Evolutionary conservation across 2,329 filamentous ascomycete genomes (phyloP).

Genomic region (Fusarium sp.): DNA sequence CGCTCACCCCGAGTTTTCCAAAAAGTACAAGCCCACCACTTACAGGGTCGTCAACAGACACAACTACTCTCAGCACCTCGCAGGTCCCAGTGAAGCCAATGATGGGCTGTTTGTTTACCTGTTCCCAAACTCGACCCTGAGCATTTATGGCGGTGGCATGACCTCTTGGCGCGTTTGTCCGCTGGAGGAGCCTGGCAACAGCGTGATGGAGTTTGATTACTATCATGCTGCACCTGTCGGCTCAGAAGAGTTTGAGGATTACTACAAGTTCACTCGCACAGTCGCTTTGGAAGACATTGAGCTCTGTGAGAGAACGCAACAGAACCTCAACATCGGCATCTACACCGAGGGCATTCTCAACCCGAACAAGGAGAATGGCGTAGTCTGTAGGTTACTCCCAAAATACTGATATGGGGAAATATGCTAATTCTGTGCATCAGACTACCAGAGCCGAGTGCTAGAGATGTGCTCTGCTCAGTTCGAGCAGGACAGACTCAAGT

Average conservation of each 20-base stretch:
- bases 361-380: constrained; percentile 66
- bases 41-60: constrained; percentile 65
- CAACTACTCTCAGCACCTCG: constrained; percentile 68
- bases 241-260: constrained; percentile 65
- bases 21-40: constrained; percentile 66
- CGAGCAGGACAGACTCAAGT: constrained; percentile 5
- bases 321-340: constrained; percentile 63
- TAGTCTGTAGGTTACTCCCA: constrained; percentile 42
- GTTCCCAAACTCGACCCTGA: constrained; percentile 66
- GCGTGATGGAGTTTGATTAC: constrained; percentile 70
- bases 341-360: constrained; percentile 68
- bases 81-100: constrained; percentile 62
- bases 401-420: not conserved
- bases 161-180: constrained; percentile 67
- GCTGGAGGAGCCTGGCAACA: constrained; percentile 59
- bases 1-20: constrained; percentile 66
- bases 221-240: constrained; percentile 60
- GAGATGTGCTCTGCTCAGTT: constrained; percentile 26
- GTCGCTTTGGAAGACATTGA: constrained; percentile 68
- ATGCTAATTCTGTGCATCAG: constrained; percentile 4
- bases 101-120: constrained; percentile 69
- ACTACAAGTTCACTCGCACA: constrained; percentile 66
- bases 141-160: constrained; percentile 70
- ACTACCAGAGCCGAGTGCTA: constrained; percentile 28
- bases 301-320: constrained; percentile 67